phyloP scores from a whole-genome alignment of 441 rosid genomes.

The Populus hybrid region DNA sequence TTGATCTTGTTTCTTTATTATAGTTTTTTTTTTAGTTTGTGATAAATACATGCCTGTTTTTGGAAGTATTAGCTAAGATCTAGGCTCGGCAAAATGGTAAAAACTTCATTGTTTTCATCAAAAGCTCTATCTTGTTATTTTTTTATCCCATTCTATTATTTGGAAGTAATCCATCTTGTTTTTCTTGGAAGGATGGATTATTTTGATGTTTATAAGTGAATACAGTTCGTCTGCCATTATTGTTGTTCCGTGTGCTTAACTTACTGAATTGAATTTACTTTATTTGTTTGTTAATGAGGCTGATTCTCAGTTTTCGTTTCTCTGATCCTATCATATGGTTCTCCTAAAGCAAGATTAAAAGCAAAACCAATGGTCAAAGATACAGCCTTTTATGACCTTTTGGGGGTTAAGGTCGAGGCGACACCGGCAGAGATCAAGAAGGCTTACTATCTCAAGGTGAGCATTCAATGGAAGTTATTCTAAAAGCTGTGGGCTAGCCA shows the following conservation, averaged over 20 bases:
- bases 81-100: background rate
- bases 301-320: constrained; percentile 15
- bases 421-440: constrained; percentile 85
- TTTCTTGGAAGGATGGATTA: background rate
- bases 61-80: background rate
- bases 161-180: background rate
- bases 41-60: background rate
- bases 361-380: constrained; percentile 62
- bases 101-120: background rate
- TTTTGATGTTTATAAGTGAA: too few species aligned
- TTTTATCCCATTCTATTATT: background rate
- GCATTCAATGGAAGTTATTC: background rate
- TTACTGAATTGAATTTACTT: background rate
- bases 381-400: constrained; percentile 57
- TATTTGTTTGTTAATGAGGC: constrained; percentile 17
- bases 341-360: background rate
- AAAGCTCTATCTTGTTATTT: background rate
- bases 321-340: constrained; percentile 9
- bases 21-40: background rate
- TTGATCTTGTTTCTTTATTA: background rate
- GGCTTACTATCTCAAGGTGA: constrained; percentile 85
- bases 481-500: background rate
- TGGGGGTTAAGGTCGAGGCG: constrained; percentile 69
- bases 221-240: background rate
- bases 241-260: background rate